Conservation (phyloP, 192 early-diverging fungal genomes). For the Coemansia sp. region DNA sequence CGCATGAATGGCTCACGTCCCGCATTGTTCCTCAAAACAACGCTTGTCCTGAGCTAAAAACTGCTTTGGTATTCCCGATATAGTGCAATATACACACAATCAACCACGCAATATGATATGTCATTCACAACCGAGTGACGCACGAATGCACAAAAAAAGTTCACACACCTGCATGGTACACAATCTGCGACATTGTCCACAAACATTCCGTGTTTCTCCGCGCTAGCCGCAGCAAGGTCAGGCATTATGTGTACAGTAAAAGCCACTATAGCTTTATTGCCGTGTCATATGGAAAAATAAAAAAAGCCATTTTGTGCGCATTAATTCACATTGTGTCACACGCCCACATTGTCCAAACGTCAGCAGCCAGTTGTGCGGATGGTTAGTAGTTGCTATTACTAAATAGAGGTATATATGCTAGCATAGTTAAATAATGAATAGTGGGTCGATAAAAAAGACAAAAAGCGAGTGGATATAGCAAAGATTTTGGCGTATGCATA, state of each 20-base stretch:
- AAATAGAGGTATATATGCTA: background rate
- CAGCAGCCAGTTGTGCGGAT: background rate
- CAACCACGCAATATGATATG: background rate
- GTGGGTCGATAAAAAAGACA: background rate
- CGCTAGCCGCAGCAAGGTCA: background rate
- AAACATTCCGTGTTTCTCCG: background rate
- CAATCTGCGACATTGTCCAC: background rate
- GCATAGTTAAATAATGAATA: background rate
- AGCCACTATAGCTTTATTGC: no score
- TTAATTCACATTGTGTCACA: background rate
- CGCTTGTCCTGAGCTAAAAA: background rate
- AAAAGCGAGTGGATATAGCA: background rate
- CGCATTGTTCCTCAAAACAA: background rate
- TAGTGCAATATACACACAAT: constrained; percentile 1
- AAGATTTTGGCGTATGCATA: background rate
- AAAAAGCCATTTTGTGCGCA: background rate
- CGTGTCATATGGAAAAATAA: no score
- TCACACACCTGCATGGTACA: constrained; percentile 1
- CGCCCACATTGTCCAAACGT: background rate
- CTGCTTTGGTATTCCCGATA: background rate
- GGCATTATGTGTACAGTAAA: no score
- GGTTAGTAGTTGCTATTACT: background rate
- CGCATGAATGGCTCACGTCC: no score
- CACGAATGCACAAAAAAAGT: background rate
- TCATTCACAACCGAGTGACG: background rate